Percentiles rank a stretch among this genome's conserved stretches.
These are phyloP conservation scores for Fraxinus nigra DNA, from an alignment of 305 asterid genomes.

Conservation along the genomic window DNA sequence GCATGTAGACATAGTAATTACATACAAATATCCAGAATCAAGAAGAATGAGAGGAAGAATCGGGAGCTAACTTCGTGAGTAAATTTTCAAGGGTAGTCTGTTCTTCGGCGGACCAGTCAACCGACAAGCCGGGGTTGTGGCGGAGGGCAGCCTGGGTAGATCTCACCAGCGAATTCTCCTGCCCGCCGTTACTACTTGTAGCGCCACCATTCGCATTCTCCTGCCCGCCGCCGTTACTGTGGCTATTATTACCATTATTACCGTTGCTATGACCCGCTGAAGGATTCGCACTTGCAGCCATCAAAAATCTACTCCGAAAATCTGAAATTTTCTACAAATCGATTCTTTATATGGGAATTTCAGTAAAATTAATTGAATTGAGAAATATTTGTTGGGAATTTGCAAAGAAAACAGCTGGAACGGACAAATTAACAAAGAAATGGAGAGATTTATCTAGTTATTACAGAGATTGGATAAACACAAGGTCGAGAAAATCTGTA, in stretches of 20 bases:
- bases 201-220: constrained; percentile 31
- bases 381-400: not conserved
- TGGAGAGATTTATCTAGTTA: not conserved
- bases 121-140: constrained; percentile 30
- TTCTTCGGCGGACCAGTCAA: constrained; percentile 38
- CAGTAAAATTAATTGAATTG: not conserved
- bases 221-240: constrained; percentile 25
- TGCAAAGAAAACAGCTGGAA: not conserved
- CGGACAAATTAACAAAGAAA: not conserved
- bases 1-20: not conserved
- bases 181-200: constrained; percentile 26
- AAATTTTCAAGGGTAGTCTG: constrained; percentile 44
- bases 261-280: constrained; percentile 37
- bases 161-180: constrained; percentile 38
- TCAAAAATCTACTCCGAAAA: constrained; percentile 15
- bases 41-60: not conserved
- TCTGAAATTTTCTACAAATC: constrained; percentile 15
- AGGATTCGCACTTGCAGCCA: constrained; percentile 91
- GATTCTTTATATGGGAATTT: not conserved
- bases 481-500: not conserved
- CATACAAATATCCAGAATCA: not conserved
- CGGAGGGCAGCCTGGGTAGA: constrained; percentile 37
- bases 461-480: not conserved
- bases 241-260: constrained; percentile 13
- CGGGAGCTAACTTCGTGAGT: constrained; percentile 32